phyloP scores from a whole-genome alignment of 306 rosid species.

The Glycyrrhiza uralensis region DNA sequence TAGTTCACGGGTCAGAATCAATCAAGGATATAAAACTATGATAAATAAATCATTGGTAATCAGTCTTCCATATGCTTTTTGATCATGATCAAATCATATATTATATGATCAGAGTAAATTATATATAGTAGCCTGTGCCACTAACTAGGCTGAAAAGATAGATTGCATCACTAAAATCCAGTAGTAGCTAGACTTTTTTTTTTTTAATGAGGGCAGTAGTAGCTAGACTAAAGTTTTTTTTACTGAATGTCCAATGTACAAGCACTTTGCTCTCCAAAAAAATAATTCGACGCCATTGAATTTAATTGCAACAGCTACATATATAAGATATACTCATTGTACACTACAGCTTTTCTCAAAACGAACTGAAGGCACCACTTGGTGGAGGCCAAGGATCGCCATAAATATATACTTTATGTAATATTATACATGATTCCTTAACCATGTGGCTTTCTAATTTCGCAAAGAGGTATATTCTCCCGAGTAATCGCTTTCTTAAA shows the following conservation, averaged over 20 bases:
- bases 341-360: not conserved
- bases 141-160: constrained; percentile 31
- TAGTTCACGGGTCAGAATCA: constrained; percentile 45
- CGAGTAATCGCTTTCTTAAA: constrained; percentile 27
- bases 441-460: constrained; percentile 33
- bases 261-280: constrained; percentile 36
- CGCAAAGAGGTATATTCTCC: constrained; percentile 30
- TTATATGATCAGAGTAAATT: not conserved
- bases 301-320: constrained; percentile 2
- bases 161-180: constrained; percentile 55
- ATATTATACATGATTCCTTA: too few relatives aligned
- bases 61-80: constrained; percentile 25
- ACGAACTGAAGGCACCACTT: constrained; percentile 16
- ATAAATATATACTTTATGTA: not conserved
- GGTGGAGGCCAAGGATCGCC: constrained; percentile 32
- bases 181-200: constrained; percentile 6
- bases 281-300: constrained; percentile 22
- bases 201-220: too few relatives aligned
- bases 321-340: not conserved
- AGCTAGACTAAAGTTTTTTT: not conserved
- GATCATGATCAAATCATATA: constrained; percentile 8
- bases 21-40: constrained; percentile 14
- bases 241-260: constrained; percentile 53
- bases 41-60: constrained; percentile 21
- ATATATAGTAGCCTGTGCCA: constrained; percentile 24